A percentile compares a stretch with the other conserved stretches of the same genome.
phyloP scores from a whole-genome alignment of 805 yeast species.

The Jamesozyma lodderae region DNA sequence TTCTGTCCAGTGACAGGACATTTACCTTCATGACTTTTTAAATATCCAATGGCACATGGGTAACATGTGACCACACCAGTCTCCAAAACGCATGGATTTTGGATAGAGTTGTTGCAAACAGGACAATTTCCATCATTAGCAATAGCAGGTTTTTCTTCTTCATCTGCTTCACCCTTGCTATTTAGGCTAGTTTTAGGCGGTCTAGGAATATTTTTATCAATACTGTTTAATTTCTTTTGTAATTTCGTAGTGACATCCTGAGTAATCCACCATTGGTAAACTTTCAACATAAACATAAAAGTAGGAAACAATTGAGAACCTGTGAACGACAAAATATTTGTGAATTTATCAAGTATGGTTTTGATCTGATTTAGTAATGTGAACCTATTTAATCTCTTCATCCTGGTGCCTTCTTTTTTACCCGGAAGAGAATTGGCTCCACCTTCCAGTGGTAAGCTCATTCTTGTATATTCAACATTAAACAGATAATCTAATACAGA shows the following conservation, averaged over 20 bases:
- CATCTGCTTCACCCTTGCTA: no score
- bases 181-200: conserved; percentile 9
- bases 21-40: conserved; percentile 42
- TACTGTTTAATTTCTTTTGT: conserved; percentile 37
- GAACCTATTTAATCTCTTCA: conserved; percentile 31
- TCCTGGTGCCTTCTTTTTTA: conserved; percentile 4
- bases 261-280: conserved; percentile 88
- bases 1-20: conserved; percentile 78
- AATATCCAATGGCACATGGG: conserved; percentile 64
- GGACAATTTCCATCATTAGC: conserved; percentile 43
- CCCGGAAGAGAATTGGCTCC: no score
- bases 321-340: conserved; percentile 5
- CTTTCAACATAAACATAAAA: conserved; percentile 71
- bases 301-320: conserved; percentile 58
- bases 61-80: conserved; percentile 90
- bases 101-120: conserved; percentile 53
- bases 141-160: conserved; percentile 3
- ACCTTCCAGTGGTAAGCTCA: conserved; percentile 15
- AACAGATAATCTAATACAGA: conserved; percentile 52
- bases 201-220: conserved; percentile 36
- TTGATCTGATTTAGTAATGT: conserved; percentile 13
- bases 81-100: conserved; percentile 79
- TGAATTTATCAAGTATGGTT: conserved; percentile 11
- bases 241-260: conserved; percentile 59
- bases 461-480: conserved; percentile 50